phyloP scores from a whole-genome alignment of 192 early-diverging fungal species.

The Podochytrium sp. region DNA sequence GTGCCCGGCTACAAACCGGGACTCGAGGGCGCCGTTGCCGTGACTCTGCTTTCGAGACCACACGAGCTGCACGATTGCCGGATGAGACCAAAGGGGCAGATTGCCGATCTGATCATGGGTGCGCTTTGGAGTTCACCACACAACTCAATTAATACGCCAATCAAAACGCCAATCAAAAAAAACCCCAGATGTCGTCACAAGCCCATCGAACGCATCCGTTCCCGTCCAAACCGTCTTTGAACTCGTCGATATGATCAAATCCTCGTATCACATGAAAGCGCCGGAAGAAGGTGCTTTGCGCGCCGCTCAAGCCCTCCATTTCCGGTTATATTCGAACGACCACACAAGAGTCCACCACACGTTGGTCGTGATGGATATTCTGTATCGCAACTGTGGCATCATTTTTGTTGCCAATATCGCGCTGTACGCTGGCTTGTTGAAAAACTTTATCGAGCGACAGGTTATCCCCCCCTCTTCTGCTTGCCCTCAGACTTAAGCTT shows the following conservation, averaged over 20 bases:
- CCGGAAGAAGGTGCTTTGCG: not conserved
- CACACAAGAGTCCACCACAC: not conserved
- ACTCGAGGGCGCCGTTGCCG: not conserved
- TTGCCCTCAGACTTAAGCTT: too few relatives aligned
- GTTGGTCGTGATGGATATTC: not conserved
- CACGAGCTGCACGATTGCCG: not conserved
- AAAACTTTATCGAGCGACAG: not conserved
- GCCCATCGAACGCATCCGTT: not conserved
- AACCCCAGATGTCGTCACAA: not conserved
- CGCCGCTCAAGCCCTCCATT: not conserved
- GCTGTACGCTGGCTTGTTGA: not conserved
- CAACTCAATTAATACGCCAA: not conserved
- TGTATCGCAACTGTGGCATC: not conserved
- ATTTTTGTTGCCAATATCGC: not conserved
- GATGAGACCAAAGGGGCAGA: not conserved
- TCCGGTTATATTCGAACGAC: constrained; percentile 4
- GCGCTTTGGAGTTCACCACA: not conserved
- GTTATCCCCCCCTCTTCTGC: not conserved
- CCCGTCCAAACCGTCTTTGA: constrained; percentile 3
- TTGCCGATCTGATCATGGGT: not conserved
- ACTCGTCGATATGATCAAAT: not conserved
- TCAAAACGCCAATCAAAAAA: not conserved
- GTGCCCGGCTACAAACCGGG: not conserved
- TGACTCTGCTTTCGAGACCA: too few relatives aligned
- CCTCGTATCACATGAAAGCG: not conserved